Conservation (phyloP, 2,329 filamentous ascomycete genomes). For the Ascochyta fabae region DNA sequence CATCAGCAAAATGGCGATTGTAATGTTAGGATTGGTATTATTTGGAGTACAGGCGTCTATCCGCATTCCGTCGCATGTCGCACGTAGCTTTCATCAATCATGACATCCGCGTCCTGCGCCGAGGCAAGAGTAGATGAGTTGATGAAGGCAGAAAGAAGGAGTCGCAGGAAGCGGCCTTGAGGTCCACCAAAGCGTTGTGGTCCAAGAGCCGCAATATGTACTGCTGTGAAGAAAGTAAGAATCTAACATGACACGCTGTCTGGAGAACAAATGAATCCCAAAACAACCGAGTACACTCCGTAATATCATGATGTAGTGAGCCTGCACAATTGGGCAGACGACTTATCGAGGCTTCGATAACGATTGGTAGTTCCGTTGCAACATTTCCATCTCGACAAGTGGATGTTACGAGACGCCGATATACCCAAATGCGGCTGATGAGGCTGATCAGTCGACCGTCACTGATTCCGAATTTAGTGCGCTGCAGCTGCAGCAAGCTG, state of each 20-base stretch:
- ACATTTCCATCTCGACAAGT: constrained; percentile 2
- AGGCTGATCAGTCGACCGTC: neutral
- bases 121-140: constrained; percentile 18
- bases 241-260: constrained; percentile 16
- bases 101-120: constrained; percentile 24
- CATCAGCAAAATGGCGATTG: neutral
- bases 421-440: neutral
- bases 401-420: neutral
- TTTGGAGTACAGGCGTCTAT: constrained; percentile 18
- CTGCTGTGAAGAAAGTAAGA: constrained; percentile 23
- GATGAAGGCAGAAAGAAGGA: constrained; percentile 21
- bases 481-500: constrained; percentile 16
- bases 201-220: constrained; percentile 30
- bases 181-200: constrained; percentile 34
- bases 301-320: constrained; percentile 19
- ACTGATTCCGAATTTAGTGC: constrained; percentile 2
- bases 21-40: constrained; percentile 15
- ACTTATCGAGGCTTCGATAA: constrained; percentile 6
- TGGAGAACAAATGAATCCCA: constrained; percentile 12
- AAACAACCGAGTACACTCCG: constrained; percentile 18
- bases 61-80: constrained; percentile 23
- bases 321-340: constrained; percentile 7
- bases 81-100: constrained; percentile 18
- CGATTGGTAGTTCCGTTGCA: constrained; percentile 5
- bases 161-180: constrained; percentile 26